These are phyloP conservation scores for Platismatia glauca DNA, from an alignment of 495 filamentous ascomycete genomes.

Conservation along the genomic window DNA sequence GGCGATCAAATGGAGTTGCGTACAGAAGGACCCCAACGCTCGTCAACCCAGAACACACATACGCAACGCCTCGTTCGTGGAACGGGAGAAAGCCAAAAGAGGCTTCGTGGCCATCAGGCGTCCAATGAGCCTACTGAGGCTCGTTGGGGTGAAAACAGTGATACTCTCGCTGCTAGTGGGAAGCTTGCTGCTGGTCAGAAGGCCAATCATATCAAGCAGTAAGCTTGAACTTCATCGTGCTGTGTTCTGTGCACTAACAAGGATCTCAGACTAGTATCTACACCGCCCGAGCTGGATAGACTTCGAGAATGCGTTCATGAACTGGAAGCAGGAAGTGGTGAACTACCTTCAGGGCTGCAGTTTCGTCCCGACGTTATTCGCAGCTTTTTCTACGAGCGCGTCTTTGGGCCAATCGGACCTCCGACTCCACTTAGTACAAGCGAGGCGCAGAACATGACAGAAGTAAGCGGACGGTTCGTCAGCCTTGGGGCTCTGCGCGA, in stretches of 20 bases:
- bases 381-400: slow-evolving; percentile 14
- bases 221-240: background rate
- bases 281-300: slow-evolving; percentile 10
- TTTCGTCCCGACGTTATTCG: slow-evolving; percentile 2
- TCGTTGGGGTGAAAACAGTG: background rate
- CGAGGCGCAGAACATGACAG: slow-evolving; percentile 13
- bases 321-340: slow-evolving; percentile 7
- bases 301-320: slow-evolving; percentile 13
- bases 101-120: background rate
- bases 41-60: background rate
- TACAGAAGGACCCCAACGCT: background rate
- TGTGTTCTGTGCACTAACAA: background rate
- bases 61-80: background rate
- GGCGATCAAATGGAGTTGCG: background rate
- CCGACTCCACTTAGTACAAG: slow-evolving; percentile 5
- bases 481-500: slow-evolving; percentile 10
- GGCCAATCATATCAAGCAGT: background rate
- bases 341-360: background rate
- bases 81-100: background rate
- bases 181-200: background rate
- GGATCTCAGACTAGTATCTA: slow-evolving; percentile 2
- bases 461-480: background rate
- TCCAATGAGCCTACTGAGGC: background rate
- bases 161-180: background rate
- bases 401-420: slow-evolving; percentile 9